Evolutionary conservation across 805 yeast genomes (phyloP).

Genomic region (Dipodascus geniculatus): DNA sequence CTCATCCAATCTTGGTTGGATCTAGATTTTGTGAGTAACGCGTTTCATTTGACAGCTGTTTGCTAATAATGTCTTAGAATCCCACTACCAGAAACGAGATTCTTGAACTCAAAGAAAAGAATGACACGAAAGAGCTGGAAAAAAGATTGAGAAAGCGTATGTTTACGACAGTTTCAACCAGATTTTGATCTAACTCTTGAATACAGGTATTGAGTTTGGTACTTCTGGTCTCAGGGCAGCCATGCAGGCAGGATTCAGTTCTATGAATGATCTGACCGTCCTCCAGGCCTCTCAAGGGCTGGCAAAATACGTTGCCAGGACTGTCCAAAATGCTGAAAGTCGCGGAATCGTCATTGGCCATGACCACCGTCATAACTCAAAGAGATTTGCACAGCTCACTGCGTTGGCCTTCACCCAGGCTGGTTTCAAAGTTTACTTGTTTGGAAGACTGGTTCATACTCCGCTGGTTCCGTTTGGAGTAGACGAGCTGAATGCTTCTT

Average conservation of each 20-base stretch:
- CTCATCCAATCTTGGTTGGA: conserved; percentile 3
- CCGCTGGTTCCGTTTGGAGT: conserved; percentile 89
- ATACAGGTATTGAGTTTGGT: conserved; percentile 60
- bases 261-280: conserved; percentile 83
- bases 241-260: conserved; percentile 84
- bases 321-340: conserved; percentile 20
- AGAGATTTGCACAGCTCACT: conserved; percentile 65
- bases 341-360: conserved; percentile 69
- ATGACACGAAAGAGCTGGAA: conserved; percentile 36
- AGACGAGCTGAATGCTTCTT: conserved; percentile 47
- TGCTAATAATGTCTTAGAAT: conserved; percentile 16
- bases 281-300: conserved; percentile 62
- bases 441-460: conserved; percentile 46
- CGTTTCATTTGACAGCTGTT: background rate
- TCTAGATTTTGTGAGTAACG: conserved; percentile 4
- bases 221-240: conserved; percentile 84
- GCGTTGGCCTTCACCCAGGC: conserved; percentile 57
- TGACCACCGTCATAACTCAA: conserved; percentile 81
- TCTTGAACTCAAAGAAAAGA: conserved; percentile 27
- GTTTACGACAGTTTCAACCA: background rate
- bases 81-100: conserved; percentile 47
- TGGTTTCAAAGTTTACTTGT: conserved; percentile 55
- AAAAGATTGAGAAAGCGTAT: conserved; percentile 34
- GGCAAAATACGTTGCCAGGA: conserved; percentile 24
- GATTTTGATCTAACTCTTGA: background rate